Evolutionary conservation across 257 asterid genomes (phyloP).

Genomic region (Nyctanthes arbortristis): DNA sequence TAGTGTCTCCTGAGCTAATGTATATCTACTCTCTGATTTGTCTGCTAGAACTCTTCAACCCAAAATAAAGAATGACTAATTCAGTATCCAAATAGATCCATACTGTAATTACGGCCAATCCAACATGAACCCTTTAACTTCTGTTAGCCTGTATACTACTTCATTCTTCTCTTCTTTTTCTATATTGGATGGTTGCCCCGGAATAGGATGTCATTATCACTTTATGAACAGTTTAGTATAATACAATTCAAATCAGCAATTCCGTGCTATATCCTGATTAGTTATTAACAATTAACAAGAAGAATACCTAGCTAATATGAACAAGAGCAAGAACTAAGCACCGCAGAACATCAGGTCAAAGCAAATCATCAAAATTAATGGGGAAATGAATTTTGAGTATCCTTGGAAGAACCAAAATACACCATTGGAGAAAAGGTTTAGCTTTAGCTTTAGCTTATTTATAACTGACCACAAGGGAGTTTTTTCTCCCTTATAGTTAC

Average conservation of each 20-base stretch:
- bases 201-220: not conserved
- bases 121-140: not conserved
- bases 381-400: not conserved
- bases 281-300: not conserved
- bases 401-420: not conserved
- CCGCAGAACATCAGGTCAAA: not conserved
- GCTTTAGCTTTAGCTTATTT: no score
- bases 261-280: not conserved
- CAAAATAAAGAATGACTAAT: not conserved
- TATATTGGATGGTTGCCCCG: not conserved
- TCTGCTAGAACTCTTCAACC: not conserved
- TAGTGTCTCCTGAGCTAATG: not conserved
- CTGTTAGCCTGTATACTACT: not conserved
- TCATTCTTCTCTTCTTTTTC: not conserved
- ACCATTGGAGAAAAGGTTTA: no score
- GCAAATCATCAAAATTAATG: not conserved
- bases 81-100: not conserved
- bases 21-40: not conserved
- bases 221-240: not conserved
- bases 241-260: not conserved
- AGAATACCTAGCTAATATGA: conserved; percentile 4
- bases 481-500: no score
- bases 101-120: not conserved
- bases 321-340: not conserved
- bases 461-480: no score